Evolutionary conservation across 495 filamentous ascomycete genomes (phyloP), one percentile per base, ranked within the genome.

Genomic region (Talaromyces proteolyticus): DNA sequence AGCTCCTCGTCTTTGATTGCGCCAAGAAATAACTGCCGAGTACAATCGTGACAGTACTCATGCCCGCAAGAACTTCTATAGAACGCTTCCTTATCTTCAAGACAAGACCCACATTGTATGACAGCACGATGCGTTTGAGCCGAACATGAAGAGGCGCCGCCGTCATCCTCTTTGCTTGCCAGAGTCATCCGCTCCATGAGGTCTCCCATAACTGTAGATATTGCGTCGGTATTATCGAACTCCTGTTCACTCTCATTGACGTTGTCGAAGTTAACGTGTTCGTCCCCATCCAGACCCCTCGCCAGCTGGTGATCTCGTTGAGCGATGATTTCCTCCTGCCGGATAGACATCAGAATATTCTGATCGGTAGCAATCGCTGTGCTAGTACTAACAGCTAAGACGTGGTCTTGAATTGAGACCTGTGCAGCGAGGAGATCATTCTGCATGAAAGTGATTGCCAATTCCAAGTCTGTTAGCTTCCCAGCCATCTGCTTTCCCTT

Each of bases 1-100:
- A 59, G 23, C 34, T 62, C 53, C 22, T 62, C 59, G 23, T 62
- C 53, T 51, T 36, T 54, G 4, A 52, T 62, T 1, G 53, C 23
- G 4, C 51, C 52, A 10, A 59, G 52, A 20, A 59, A 55, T 26
- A 62, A 44, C 8, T 51, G 36, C n/a, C 36, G 29, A 0, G 48
- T 44, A 40, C 54, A 62, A 4, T 51, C 44, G 17, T 11, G 29
- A 26, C 59, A 62, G n/a, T 45, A 57, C 3, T 23, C 17, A 42
- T 62, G 51, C 3, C 52, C 54, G 6, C 57, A 62, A 14, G 46
- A 2, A 10, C 43, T 44, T 3, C 18, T 40, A 8, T 57, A 52
- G 10, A 40, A n/a, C 7, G 12, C n/a, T 0, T 55, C 18, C 10
- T 24, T 17, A 1, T 34, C 20, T 8, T 57, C 49, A 4, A 52